These are phyloP conservation scores for Diplotaxis tenuifolia DNA, from an alignment of 345 rosid genomes.

Conservation along the genomic window DNA sequence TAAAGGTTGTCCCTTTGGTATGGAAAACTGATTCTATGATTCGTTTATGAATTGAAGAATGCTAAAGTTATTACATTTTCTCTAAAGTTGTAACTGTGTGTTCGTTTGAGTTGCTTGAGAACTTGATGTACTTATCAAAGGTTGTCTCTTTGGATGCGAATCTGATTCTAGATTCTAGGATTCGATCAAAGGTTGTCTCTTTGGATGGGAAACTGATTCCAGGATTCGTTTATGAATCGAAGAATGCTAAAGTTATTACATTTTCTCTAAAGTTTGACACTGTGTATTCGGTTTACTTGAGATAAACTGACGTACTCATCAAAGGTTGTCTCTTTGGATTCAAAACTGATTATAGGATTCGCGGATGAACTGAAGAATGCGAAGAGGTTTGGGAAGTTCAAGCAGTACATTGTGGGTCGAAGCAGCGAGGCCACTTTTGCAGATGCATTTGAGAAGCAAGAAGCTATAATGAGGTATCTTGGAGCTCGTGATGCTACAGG, in stretches of 20 bases:
- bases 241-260: neutral
- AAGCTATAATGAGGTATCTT: slow-evolving; percentile 69
- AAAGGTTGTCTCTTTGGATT: neutral
- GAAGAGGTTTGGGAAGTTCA: slow-evolving; percentile 61
- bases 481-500: slow-evolving; percentile 70
- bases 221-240: neutral
- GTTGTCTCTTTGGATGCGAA: neutral
- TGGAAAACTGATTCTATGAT: no score
- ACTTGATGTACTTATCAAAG: neutral
- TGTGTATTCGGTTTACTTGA: neutral
- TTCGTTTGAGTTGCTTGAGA: no score
- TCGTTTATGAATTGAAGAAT: no score
- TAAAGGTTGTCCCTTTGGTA: neutral
- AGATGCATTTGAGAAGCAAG: slow-evolving; percentile 80
- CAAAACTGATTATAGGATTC: slow-evolving; percentile 42
- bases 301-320: neutral
- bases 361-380: slow-evolving; percentile 82
- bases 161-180: no score
- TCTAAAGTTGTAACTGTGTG: no score
- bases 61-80: no score
- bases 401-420: slow-evolving; percentile 76
- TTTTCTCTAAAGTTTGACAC: neutral
- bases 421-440: slow-evolving; percentile 84
- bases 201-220: neutral
- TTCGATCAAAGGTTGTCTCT: neutral